These are phyloP conservation scores for Pyrenopolyporus hunteri DNA, from an alignment of 495 filamentous ascomycete species.

Conservation along the genomic window DNA sequence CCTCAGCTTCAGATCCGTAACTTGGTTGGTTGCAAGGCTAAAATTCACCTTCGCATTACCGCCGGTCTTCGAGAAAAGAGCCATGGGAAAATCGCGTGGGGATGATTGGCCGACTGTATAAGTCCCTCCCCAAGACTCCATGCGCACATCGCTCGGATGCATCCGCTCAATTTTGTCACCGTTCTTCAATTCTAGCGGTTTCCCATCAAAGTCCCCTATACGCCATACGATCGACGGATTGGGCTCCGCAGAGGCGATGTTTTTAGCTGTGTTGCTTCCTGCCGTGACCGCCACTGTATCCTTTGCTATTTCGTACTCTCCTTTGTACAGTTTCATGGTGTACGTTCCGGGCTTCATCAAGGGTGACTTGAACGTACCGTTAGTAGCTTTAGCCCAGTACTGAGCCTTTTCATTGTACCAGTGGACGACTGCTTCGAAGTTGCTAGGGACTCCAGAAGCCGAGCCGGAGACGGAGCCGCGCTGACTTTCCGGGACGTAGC, in stretches of 20 bases:
- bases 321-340: constrained; percentile 67
- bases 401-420: constrained; percentile 67
- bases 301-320: constrained; percentile 57
- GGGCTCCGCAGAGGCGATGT: constrained; percentile 55
- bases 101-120: constrained; percentile 60
- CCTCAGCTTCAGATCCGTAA: constrained; percentile 49
- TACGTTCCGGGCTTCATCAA: constrained; percentile 70
- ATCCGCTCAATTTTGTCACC: constrained; percentile 64
- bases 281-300: constrained; percentile 55
- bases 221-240: constrained; percentile 59
- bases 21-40: constrained; percentile 49
- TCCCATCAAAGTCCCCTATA: constrained; percentile 64
- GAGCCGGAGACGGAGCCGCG: constrained; percentile 65
- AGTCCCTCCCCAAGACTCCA: constrained; percentile 59
- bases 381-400: constrained; percentile 62
- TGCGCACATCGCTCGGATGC: constrained; percentile 64
- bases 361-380: constrained; percentile 63
- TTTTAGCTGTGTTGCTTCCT: constrained; percentile 51
- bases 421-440: constrained; percentile 62
- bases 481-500: constrained; percentile 55
- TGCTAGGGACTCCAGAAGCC: constrained; percentile 54
- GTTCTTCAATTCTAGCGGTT: constrained; percentile 63
- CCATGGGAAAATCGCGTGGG: constrained; percentile 63
- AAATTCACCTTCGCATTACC: constrained; percentile 61
- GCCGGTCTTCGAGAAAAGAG: constrained; percentile 62